These are phyloP conservation scores for Zoysia matrella DNA, from an alignment of 202 grass and related monocot species.

Conservation along the genomic window DNA sequence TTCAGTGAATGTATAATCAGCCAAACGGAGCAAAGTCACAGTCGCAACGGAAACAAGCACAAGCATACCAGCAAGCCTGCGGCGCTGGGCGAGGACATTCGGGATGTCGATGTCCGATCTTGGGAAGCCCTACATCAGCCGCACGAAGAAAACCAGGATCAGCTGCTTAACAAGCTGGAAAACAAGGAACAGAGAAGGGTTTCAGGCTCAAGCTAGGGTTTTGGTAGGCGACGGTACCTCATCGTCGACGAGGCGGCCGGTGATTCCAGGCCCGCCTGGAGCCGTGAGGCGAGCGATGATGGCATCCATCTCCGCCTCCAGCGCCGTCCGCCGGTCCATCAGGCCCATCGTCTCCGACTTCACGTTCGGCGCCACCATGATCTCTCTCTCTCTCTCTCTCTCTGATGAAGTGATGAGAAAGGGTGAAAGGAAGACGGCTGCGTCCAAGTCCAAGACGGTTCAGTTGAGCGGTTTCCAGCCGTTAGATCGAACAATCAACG, in stretches of 20 bases:
- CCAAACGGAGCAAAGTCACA: neutral
- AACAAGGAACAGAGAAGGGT: neutral
- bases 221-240: slow-evolving; percentile 46
- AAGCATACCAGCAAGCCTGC: slow-evolving; percentile 62
- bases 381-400: slow-evolving; percentile 4
- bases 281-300: slow-evolving; percentile 73
- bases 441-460: neutral
- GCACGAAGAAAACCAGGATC: slow-evolving; percentile 14
- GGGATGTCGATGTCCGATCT: slow-evolving; percentile 73
- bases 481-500: neutral
- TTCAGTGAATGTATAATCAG: neutral
- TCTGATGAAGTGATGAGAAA: neutral
- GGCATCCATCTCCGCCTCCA: slow-evolving; percentile 83
- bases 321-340: slow-evolving; percentile 55
- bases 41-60: neutral
- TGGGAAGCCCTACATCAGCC: slow-evolving; percentile 67
- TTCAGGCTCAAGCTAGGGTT: slow-evolving; percentile 35
- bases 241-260: slow-evolving; percentile 68
- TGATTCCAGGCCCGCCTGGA: slow-evolving; percentile 45
- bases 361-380: slow-evolving; percentile 54
- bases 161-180: neutral
- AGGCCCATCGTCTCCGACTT: slow-evolving; percentile 83
- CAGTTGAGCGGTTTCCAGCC: neutral
- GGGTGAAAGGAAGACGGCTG: neutral
- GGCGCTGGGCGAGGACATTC: slow-evolving; percentile 62